These are phyloP conservation scores for Grigorovia transvaalensis DNA, from an alignment of 805 yeast genomes.

Conservation along the genomic window DNA sequence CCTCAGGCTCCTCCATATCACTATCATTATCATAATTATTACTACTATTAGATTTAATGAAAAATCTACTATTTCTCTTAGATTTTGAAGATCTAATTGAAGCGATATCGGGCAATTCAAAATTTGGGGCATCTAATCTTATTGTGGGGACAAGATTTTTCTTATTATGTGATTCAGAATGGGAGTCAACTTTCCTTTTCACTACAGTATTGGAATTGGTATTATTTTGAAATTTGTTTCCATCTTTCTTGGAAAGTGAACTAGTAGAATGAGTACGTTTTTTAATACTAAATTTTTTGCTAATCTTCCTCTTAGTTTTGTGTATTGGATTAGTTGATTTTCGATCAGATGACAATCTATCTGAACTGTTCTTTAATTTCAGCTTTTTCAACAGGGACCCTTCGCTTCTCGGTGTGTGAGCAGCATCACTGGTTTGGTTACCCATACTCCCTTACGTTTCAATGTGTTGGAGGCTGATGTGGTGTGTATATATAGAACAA, in stretches of 20 bases:
- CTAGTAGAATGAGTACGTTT: too few relatives aligned
- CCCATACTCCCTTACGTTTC: neutral
- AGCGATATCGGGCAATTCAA: slow-evolving; percentile 20
- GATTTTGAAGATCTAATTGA: slow-evolving; percentile 13
- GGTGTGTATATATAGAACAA: neutral
- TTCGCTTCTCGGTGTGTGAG: slow-evolving; percentile 9
- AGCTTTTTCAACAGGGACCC: slow-evolving; percentile 7
- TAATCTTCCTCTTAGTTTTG: neutral
- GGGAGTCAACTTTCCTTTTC: neutral
- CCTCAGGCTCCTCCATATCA: neutral
- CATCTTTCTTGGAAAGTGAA: too few relatives aligned
- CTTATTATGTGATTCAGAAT: neutral
- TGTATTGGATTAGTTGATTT: neutral
- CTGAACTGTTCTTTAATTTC: neutral
- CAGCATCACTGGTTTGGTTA: neutral
- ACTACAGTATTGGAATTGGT: neutral
- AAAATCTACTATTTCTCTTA: slow-evolving; percentile 5
- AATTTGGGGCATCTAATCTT: slow-evolving; percentile 2
- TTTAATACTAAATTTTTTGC: neutral
- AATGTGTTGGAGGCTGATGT: neutral
- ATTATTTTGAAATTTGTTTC: too few relatives aligned
- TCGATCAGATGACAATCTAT: neutral
- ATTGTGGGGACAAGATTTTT: neutral
- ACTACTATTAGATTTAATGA: neutral
- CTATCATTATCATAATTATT: neutral